A percentile compares a stretch with the other conserved stretches of the same genome.
Conservation (phyloP, 148 eudicot genomes). For the Fagopyrum homotropicum region DNA sequence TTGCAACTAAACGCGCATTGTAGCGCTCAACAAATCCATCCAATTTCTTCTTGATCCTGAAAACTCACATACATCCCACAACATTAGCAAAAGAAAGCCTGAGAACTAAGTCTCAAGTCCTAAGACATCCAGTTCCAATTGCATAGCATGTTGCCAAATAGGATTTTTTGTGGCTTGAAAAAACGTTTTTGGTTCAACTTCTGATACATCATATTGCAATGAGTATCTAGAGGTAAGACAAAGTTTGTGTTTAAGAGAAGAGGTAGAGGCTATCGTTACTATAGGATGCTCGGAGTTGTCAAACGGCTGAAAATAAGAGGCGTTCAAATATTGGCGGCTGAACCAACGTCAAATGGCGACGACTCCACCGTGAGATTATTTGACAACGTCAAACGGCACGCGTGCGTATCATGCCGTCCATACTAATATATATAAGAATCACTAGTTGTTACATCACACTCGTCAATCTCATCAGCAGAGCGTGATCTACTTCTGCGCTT, state of each 20-base stretch:
- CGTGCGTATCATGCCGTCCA: no score
- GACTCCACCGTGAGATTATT: no score
- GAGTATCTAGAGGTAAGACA: no score
- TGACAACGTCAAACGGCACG: neutral
- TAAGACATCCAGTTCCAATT: neutral
- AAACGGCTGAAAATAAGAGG: no score
- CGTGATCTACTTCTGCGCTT: neutral
- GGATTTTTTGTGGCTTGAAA: neutral
- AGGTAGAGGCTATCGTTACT: neutral
- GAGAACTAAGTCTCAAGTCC: neutral
- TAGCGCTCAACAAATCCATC: neutral
- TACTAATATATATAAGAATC: neutral
- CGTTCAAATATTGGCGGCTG: no score
- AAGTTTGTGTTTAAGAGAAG: neutral
- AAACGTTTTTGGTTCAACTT: neutral
- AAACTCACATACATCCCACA: conserved; percentile 15
- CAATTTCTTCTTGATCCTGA: neutral
- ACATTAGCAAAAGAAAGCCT: conserved; percentile 4
- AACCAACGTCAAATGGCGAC: no score
- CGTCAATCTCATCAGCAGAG: conserved; percentile 7
- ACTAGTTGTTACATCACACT: conserved; percentile 8
- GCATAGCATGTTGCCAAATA: neutral
- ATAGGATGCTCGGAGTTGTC: no score
- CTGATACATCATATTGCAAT: no score
- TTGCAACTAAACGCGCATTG: neutral